A percentile compares a stretch with the other conserved stretches of the same genome.
Conservation (phyloP, 495 filamentous ascomycete genomes). For the Saxophila tyrrhenica region DNA sequence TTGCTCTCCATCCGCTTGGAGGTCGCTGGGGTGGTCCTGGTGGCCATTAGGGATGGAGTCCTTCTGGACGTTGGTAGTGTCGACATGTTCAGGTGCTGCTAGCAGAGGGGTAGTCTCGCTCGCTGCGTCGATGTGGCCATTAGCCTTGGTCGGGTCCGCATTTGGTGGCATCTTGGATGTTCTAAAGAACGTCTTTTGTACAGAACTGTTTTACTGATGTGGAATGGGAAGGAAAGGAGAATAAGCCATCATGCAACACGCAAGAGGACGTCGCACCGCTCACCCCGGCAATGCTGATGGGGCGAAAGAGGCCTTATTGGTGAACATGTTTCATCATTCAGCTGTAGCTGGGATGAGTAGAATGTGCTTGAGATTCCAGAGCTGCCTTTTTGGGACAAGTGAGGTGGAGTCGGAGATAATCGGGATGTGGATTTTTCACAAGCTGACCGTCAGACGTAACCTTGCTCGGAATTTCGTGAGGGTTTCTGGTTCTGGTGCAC, state of each 20-base stretch:
- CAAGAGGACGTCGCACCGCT: too few species aligned
- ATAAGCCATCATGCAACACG: too few species aligned
- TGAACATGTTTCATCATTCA: too few species aligned
- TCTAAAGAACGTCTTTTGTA: not conserved
- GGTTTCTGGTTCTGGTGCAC: not conserved
- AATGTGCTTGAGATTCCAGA: not conserved
- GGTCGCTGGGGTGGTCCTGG: not conserved
- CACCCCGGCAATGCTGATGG: not conserved
- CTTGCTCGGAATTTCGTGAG: not conserved
- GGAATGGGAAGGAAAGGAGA: not conserved
- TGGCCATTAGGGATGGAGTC: not conserved
- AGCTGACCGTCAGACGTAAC: too few species aligned
- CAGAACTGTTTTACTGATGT: not conserved
- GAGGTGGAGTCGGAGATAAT: too few species aligned
- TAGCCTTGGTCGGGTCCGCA: slow-evolving; percentile 4
- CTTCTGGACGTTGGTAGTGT: not conserved
- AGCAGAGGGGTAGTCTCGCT: slow-evolving; percentile 13
- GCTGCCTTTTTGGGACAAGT: not conserved
- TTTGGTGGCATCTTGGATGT: not conserved
- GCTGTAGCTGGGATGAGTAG: too few species aligned
- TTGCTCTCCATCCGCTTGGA: slow-evolving; percentile 7
- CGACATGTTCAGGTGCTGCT: not conserved
- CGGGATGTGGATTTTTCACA: too few species aligned
- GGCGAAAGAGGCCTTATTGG: not conserved
- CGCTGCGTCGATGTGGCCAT: not conserved